These are phyloP conservation scores for Podospora tetraspora DNA, from an alignment of 495 filamentous ascomycete species.

Conservation along the genomic window DNA sequence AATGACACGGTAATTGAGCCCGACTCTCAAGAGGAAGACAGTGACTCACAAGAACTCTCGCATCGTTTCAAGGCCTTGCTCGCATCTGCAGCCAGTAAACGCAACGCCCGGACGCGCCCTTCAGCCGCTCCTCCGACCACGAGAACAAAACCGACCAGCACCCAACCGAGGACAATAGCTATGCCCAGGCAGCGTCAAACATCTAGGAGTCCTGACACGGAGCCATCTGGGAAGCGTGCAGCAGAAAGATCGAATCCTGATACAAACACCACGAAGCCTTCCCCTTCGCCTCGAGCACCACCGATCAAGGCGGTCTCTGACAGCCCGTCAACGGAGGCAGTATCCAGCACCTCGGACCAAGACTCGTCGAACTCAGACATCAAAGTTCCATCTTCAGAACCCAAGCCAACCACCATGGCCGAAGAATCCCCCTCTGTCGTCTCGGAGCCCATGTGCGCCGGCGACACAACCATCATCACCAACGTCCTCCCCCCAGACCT, in stretches of 20 bases:
- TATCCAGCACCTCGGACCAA: background rate
- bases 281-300: background rate
- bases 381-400: background rate
- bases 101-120: background rate
- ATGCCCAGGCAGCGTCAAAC: background rate
- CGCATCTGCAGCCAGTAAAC: background rate
- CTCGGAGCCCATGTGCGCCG: conserved; percentile 52
- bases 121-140: background rate
- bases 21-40: conserved; percentile 1
- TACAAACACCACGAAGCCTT: background rate
- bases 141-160: background rate
- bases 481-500: conserved; percentile 54
- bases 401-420: conserved; percentile 19
- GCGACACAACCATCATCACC: conserved; percentile 72
- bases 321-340: background rate
- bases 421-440: conserved; percentile 9
- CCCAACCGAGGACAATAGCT: background rate
- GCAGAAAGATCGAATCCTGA: background rate
- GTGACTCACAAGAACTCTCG: background rate
- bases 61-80: background rate
- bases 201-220: background rate
- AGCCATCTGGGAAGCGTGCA: background rate
- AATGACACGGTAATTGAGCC: conserved; percentile 1
- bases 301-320: background rate
- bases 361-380: background rate